phyloP scores from a whole-genome alignment of 2,329 filamentous ascomycete species.

The Talaromyces sp. region DNA sequence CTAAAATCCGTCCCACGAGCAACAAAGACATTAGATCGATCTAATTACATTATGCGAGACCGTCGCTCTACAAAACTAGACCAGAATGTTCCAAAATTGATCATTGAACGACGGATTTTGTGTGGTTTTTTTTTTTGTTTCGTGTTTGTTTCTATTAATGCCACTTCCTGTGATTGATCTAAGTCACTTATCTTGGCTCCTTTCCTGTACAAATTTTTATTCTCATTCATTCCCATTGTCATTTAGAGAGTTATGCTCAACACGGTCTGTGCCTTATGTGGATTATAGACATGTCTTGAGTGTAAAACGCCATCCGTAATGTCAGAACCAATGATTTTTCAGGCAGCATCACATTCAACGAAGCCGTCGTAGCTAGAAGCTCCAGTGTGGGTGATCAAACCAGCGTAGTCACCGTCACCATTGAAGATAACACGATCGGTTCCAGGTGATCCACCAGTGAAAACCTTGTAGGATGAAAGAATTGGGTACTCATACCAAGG shows the following conservation, averaged over 20 bases:
- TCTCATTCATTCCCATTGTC: background rate
- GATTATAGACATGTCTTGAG: background rate
- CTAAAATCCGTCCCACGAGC: background rate
- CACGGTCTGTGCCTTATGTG: too few relatives aligned
- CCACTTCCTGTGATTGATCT: background rate
- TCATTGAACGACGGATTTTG: background rate
- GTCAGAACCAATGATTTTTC: background rate
- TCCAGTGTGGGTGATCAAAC: conserved; percentile 67
- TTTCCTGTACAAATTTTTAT: background rate
- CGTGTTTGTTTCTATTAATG: background rate
- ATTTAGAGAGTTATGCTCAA: background rate
- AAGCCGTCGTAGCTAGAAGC: conserved; percentile 63
- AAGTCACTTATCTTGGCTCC: background rate
- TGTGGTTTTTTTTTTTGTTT: background rate
- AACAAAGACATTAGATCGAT: background rate
- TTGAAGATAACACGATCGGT: conserved; percentile 66
- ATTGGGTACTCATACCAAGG: conserved; percentile 65
- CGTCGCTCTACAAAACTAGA: background rate
- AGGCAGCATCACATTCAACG: conserved; percentile 51
- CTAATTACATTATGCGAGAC: background rate
- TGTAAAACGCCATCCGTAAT: background rate
- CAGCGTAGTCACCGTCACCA: conserved; percentile 54
- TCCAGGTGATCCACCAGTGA: conserved; percentile 61
- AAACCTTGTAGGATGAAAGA: conserved; percentile 46
- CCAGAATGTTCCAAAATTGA: background rate